phyloP scores from a whole-genome alignment of 2,329 filamentous ascomycete species.

The Thelonectria olida region DNA sequence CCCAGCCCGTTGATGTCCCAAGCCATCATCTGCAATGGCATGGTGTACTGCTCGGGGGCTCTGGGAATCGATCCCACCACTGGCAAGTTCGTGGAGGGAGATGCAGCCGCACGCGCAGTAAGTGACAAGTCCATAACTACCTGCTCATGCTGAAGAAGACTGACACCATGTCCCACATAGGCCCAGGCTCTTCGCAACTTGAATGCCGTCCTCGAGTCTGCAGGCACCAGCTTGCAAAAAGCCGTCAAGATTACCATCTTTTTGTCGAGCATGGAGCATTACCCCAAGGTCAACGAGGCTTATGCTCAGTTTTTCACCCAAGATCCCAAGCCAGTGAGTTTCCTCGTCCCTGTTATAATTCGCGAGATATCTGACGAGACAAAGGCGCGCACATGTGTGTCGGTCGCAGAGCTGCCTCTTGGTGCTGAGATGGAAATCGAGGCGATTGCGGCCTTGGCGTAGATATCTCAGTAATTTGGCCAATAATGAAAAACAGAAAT shows the following conservation, averaged over 20 bases:
- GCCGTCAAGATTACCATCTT: constrained; percentile 76
- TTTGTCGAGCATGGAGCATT: constrained; percentile 72
- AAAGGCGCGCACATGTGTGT: constrained; percentile 71
- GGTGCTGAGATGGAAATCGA: constrained; percentile 80
- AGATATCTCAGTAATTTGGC: too few relatives aligned
- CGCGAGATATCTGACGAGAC: background rate
- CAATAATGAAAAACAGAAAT: background rate
- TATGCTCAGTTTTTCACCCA: constrained; percentile 60
- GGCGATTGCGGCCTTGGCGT: constrained; percentile 27
- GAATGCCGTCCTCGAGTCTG: constrained; percentile 65
- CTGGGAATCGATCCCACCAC: constrained; percentile 18
- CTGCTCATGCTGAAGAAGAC: too few relatives aligned
- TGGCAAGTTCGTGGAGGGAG: constrained; percentile 17
- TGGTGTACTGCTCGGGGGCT: constrained; percentile 24
- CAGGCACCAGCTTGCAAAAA: constrained; percentile 66
- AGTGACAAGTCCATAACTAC: too few relatives aligned
- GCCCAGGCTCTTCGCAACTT: constrained; percentile 68
- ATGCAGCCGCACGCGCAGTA: constrained; percentile 16
- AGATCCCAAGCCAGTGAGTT: constrained; percentile 57
- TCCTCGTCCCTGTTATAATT: background rate
- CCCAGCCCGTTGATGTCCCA: constrained; percentile 27
- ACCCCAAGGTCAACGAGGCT: constrained; percentile 65
- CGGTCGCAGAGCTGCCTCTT: constrained; percentile 77
- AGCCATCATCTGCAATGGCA: constrained; percentile 27
- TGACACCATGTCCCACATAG: too few relatives aligned